Percentiles rank a stretch among this genome's conserved stretches.
These are phyloP conservation scores for Corniculantispora saksenae DNA, from an alignment of 2,329 filamentous ascomycete genomes.

Conservation along the genomic window DNA sequence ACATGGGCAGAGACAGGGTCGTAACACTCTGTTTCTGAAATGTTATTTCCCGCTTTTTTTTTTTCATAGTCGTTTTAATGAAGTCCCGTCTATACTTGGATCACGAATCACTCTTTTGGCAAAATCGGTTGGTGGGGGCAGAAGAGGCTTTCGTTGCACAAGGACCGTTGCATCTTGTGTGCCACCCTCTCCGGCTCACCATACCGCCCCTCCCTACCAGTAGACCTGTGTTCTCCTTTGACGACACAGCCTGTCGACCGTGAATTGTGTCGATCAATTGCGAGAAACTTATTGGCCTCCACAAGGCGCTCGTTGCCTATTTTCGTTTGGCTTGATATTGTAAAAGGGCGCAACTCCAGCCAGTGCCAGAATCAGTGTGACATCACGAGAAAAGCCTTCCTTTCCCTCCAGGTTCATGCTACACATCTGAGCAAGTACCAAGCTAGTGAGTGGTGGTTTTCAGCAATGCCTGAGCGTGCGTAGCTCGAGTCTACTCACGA, in stretches of 20 bases:
- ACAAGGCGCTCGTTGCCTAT: neutral
- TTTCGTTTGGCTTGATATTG: neutral
- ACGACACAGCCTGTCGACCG: neutral
- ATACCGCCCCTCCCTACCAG: neutral
- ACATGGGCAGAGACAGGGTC: neutral
- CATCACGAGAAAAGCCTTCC: neutral
- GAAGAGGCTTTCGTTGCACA: neutral
- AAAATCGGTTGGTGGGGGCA: neutral
- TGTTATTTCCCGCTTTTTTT: neutral
- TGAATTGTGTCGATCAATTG: neutral
- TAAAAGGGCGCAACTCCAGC: neutral
- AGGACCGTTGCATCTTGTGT: slow-evolving; percentile 7
- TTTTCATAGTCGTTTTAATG: neutral
- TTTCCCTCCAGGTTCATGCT: neutral
- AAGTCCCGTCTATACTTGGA: neutral
- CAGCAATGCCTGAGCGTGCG: too few relatives aligned
- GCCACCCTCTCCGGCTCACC: neutral
- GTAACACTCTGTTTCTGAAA: neutral
- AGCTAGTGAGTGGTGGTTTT: too few relatives aligned
- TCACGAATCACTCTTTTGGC: neutral
- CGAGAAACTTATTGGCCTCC: neutral
- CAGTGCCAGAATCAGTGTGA: neutral
- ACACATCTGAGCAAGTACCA: neutral
- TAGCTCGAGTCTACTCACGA: too few relatives aligned
- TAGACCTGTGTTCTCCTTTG: neutral